Conservation (phyloP, 805 yeast species). For the Lipomyces japonicus region DNA sequence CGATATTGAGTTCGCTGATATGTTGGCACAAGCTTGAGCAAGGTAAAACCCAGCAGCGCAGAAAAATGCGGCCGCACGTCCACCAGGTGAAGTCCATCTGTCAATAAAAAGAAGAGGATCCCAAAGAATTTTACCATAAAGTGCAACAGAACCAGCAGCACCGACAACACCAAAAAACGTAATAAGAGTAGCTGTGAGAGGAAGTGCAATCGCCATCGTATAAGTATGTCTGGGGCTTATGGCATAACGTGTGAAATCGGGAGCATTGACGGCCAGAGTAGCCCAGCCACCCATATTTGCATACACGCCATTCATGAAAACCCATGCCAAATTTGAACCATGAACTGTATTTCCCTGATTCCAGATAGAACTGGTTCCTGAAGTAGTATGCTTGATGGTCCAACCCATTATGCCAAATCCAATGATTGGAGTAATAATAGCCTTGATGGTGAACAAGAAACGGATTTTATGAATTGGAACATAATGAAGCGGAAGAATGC, state of each 20-base stretch:
- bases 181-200: constrained; percentile 38
- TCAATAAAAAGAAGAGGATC: constrained; percentile 45
- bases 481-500: constrained; percentile 25
- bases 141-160: constrained; percentile 34
- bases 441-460: constrained; percentile 27
- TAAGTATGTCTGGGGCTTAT: constrained; percentile 41
- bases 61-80: constrained; percentile 76
- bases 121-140: constrained; percentile 47
- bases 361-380: constrained; percentile 54
- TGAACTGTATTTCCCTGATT: constrained; percentile 48
- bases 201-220: constrained; percentile 49
- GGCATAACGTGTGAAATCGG: constrained; percentile 49
- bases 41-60: constrained; percentile 66
- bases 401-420: constrained; percentile 30
- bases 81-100: constrained; percentile 44
- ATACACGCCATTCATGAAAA: constrained; percentile 59
- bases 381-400: constrained; percentile 63
- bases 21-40: constrained; percentile 76
- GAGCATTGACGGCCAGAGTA: constrained; percentile 48
- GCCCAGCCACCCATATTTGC: constrained; percentile 26
- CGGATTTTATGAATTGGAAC: constrained; percentile 25
- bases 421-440: constrained; percentile 26
- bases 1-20: constrained; percentile 54
- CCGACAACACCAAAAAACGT: constrained; percentile 30
- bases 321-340: constrained; percentile 74